Evolutionary conservation across 768 basidiomycete genomes (phyloP).

Genomic region (Tricholoma saponaceum): DNA sequence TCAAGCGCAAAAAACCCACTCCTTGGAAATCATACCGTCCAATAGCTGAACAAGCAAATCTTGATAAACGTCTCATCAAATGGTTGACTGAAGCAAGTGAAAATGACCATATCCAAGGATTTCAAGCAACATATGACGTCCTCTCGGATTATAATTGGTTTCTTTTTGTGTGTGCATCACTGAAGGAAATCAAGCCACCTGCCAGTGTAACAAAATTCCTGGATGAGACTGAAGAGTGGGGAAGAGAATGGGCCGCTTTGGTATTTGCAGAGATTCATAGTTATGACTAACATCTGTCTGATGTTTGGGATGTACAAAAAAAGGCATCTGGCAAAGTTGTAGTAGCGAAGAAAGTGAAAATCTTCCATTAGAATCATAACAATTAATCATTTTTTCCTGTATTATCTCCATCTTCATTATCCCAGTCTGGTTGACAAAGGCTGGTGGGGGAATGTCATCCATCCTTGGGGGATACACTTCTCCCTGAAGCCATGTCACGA

Average conservation of each 20-base stretch:
- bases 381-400: not conserved
- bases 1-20: not conserved
- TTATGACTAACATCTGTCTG: not conserved
- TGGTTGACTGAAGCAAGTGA: not conserved
- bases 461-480: too few relatives aligned
- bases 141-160: not conserved
- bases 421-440: not conserved
- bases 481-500: too few relatives aligned
- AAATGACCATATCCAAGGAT: not conserved
- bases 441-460: not conserved
- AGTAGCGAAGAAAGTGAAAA: not conserved
- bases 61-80: not conserved
- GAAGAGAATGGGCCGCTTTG: not conserved
- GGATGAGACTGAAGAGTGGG: not conserved
- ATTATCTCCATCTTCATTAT: not conserved
- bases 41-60: not conserved
- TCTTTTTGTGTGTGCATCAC: conserved; percentile 8
- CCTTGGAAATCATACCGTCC: not conserved
- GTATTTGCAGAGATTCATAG: not conserved
- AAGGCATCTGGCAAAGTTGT: not conserved
- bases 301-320: too few relatives aligned
- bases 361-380: not conserved
- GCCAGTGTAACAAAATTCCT: not conserved
- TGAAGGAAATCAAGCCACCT: not conserved
- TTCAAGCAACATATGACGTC: not conserved